Conservation (phyloP, 2,329 filamentous ascomycete genomes). For the Trichoderma simmonsii region DNA sequence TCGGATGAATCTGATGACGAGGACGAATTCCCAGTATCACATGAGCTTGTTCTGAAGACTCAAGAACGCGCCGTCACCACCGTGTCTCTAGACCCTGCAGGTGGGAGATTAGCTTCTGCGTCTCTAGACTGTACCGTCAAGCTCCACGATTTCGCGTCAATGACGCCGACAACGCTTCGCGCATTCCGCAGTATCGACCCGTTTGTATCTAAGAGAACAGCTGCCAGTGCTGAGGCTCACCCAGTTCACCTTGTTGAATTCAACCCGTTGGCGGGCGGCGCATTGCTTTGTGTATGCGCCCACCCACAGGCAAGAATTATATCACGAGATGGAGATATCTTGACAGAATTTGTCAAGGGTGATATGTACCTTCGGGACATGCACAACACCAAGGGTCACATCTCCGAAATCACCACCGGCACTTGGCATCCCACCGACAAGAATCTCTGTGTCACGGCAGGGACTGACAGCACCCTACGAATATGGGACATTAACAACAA, state of each 20-base stretch:
- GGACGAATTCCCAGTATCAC: slow-evolving; percentile 87
- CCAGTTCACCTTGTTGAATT: slow-evolving; percentile 84
- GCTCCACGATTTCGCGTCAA: slow-evolving; percentile 89
- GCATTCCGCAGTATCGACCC: slow-evolving; percentile 93
- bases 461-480: slow-evolving; percentile 89
- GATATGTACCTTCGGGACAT: slow-evolving; percentile 98
- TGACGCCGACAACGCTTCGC: slow-evolving; percentile 91
- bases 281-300: slow-evolving; percentile 83
- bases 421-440: slow-evolving; percentile 87
- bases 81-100: slow-evolving; percentile 78
- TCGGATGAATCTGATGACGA: slow-evolving; percentile 65
- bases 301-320: slow-evolving; percentile 88
- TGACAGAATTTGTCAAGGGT: slow-evolving; percentile 90
- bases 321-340: slow-evolving; percentile 78
- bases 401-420: slow-evolving; percentile 84
- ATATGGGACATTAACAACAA: slow-evolving; percentile 97
- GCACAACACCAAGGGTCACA: slow-evolving; percentile 95
- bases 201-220: slow-evolving; percentile 66
- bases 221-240: slow-evolving; percentile 75
- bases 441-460: slow-evolving; percentile 84
- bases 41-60: slow-evolving; percentile 89
- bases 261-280: slow-evolving; percentile 74
- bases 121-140: slow-evolving; percentile 90
- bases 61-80: slow-evolving; percentile 86
- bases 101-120: slow-evolving; percentile 80